A percentile compares a stretch with the other conserved stretches of the same genome.
phyloP scores from a whole-genome alignment of 148 eudicot species.

The Tetragonia tetragonoides region DNA sequence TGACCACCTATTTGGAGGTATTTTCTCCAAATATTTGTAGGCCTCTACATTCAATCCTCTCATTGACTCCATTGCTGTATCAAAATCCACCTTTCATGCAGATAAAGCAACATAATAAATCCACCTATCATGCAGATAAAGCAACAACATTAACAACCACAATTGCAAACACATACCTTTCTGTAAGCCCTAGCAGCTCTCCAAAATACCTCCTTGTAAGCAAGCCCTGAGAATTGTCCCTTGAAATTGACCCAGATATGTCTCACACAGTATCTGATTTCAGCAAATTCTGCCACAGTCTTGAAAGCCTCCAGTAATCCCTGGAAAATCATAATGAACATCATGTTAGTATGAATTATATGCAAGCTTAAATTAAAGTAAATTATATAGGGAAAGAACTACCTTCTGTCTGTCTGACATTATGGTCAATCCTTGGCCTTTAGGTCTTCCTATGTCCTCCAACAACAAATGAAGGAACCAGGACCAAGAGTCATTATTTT shows the following conservation, averaged over 20 bases:
- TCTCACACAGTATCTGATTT: background rate
- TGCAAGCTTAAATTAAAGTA: too few species aligned
- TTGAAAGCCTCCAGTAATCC: background rate
- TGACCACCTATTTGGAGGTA: background rate
- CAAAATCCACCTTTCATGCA: background rate
- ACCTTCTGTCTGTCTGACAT: too few species aligned
- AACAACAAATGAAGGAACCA: background rate
- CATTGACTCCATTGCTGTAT: background rate
- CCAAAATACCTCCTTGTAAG: constrained; percentile 5
- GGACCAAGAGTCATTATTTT: background rate
- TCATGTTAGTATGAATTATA: background rate
- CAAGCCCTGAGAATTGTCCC: background rate
- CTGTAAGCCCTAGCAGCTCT: background rate
- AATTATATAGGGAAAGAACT: too few species aligned
- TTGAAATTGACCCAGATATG: constrained; percentile 11
- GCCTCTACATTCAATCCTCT: background rate
- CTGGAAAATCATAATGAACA: background rate
- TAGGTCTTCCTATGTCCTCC: background rate
- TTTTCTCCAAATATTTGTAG: background rate
- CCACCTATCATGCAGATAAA: too few species aligned
- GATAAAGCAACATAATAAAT: background rate
- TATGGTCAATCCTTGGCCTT: background rate
- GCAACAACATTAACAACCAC: too few species aligned
- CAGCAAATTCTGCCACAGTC: background rate
- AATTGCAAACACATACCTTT: background rate